Percentiles rank a stretch among this genome's conserved stretches.
phyloP scores from a whole-genome alignment of 148 eudicot species.

The Drosera capensis region DNA sequence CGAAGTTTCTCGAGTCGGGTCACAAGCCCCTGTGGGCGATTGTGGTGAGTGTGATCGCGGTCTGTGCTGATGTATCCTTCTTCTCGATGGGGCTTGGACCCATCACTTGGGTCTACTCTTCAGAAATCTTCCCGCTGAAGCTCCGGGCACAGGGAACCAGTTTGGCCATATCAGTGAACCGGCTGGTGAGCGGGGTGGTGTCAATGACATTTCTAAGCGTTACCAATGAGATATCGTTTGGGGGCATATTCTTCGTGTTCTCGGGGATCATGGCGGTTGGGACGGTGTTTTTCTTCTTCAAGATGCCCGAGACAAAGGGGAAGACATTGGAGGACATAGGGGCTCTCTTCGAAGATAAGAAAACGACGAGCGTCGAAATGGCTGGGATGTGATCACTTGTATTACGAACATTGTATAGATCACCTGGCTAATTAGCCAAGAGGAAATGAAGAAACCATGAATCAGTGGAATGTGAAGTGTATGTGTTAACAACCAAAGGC shows the following conservation, averaged over 20 bases:
- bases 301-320: constrained; percentile 75
- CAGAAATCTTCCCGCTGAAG: constrained; percentile 78
- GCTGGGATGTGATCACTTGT: not conserved
- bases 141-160: constrained; percentile 77
- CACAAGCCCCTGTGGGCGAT: constrained; percentile 73
- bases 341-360: constrained; percentile 31
- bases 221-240: constrained; percentile 42
- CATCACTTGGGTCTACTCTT: constrained; percentile 90
- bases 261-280: constrained; percentile 52
- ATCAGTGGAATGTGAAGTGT: too few relatives aligned
- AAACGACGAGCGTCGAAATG: not conserved
- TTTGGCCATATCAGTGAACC: constrained; percentile 66
- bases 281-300: constrained; percentile 45
- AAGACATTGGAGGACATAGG: constrained; percentile 67
- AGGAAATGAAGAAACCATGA: too few relatives aligned
- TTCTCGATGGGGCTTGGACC: constrained; percentile 95
- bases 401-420: too few relatives aligned
- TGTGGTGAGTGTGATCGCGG: constrained; percentile 42
- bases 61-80: constrained; percentile 73
- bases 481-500: too few relatives aligned
- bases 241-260: constrained; percentile 60
- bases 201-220: constrained; percentile 65
- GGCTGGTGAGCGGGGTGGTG: constrained; percentile 69
- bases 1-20: constrained; percentile 36
- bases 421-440: too few relatives aligned